These are phyloP conservation scores for Russula lepida DNA, from an alignment of 768 basidiomycete species.

Conservation along the genomic window DNA sequence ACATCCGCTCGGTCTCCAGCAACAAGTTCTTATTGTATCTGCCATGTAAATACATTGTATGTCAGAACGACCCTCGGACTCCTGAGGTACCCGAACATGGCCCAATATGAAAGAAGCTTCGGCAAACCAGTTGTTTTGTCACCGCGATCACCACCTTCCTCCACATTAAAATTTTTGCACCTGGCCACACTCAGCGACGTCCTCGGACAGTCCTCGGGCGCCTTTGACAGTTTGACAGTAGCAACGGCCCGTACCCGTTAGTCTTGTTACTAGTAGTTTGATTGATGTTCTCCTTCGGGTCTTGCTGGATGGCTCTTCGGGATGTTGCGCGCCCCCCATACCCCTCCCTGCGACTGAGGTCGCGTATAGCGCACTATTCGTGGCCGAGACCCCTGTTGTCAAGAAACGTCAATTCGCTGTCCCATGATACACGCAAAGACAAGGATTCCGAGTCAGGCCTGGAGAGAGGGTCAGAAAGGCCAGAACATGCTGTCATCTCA, in stretches of 20 bases:
- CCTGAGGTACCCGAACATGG: not conserved
- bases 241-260: not conserved
- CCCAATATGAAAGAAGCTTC: not conserved
- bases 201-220: no score
- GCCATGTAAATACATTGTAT: not conserved
- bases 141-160: not conserved
- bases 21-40: not conserved
- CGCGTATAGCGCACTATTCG: not conserved
- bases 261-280: not conserved
- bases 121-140: not conserved
- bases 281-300: not conserved
- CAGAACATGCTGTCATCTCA: conserved; percentile 84
- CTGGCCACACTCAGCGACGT: not conserved
- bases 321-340: not conserved
- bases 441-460: not conserved
- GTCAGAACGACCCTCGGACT: not conserved
- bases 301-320: not conserved
- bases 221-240: not conserved
- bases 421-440: not conserved
- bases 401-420: not conserved
- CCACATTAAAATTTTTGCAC: not conserved
- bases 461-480: conserved; percentile 7
- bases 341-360: not conserved
- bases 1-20: no score
- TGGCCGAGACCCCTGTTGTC: not conserved